These are phyloP conservation scores for Pistacia integerrima DNA, from an alignment of 345 rosid species.

Conservation along the genomic window DNA sequence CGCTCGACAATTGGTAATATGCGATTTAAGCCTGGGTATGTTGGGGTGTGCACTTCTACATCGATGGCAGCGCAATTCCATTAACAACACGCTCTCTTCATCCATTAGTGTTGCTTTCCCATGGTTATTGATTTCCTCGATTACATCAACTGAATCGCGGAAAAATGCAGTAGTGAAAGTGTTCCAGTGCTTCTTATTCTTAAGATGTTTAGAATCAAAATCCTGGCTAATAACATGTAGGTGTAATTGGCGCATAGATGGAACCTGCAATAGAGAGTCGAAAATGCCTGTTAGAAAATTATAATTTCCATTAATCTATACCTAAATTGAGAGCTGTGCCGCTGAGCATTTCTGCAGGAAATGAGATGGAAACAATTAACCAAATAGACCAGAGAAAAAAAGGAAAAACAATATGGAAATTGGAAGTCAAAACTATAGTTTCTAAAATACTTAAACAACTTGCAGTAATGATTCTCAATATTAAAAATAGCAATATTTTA, in stretches of 20 bases:
- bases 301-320: neutral
- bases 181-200: slow-evolving; percentile 96
- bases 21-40: slow-evolving; percentile 82
- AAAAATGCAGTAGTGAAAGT: slow-evolving; percentile 78
- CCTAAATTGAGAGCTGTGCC: neutral
- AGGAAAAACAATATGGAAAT: too few species aligned
- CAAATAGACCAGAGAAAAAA: too few species aligned
- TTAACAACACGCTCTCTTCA: slow-evolving; percentile 48
- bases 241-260: slow-evolving; percentile 84
- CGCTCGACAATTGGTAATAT: slow-evolving; percentile 54
- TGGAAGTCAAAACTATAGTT: neutral
- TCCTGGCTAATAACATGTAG: slow-evolving; percentile 96
- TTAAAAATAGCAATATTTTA: neutral
- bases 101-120: slow-evolving; percentile 56
- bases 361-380: neutral
- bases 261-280: slow-evolving; percentile 44
- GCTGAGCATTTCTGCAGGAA: neutral
- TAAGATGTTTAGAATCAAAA: slow-evolving; percentile 70
- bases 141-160: slow-evolving; percentile 77
- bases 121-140: slow-evolving; percentile 60
- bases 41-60: slow-evolving; percentile 88
- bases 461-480: neutral
- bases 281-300: slow-evolving; percentile 1
- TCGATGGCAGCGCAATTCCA: slow-evolving; percentile 82
- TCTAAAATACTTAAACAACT: neutral